Evolutionary conservation across 2,329 filamentous ascomycete genomes (phyloP).

Genomic region (Hymenoscyphus fructigenus): DNA sequence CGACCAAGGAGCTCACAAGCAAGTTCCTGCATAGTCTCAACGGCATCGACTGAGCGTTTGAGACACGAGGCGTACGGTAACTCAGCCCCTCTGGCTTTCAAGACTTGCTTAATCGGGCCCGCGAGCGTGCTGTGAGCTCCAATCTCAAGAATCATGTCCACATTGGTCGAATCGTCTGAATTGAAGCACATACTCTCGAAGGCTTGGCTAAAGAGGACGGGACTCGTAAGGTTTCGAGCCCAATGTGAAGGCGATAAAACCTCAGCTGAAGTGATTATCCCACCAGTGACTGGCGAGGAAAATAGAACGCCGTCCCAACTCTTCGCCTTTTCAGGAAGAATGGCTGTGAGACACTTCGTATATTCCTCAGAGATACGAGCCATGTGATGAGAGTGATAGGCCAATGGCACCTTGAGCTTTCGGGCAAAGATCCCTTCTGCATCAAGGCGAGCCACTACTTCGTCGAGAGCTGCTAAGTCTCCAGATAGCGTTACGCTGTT

Average conservation of each 20-base stretch:
- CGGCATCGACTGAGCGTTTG: conserved; percentile 13
- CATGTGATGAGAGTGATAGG: conserved; percentile 43
- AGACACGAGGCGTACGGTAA: conserved; percentile 22
- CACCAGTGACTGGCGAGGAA: neutral
- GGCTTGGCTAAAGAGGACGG: neutral
- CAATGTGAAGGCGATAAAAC: neutral
- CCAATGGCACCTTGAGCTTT: conserved; percentile 38
- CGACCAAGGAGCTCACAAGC: neutral
- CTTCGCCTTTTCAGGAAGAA: neutral
- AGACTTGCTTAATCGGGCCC: conserved; percentile 18
- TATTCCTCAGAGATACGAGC: neutral
- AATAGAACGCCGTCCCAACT: neutral
- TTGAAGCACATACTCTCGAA: neutral
- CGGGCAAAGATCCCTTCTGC: conserved; percentile 35
- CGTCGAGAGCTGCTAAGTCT: conserved; percentile 14
- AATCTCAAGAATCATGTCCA: conserved; percentile 20
- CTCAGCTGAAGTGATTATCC: neutral
- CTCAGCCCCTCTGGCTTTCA: conserved; percentile 15
- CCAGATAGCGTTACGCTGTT: conserved; percentile 25
- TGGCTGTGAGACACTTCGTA: neutral
- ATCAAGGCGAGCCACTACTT: conserved; percentile 11
- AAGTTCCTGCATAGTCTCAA: conserved; percentile 5
- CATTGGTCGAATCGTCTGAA: neutral
- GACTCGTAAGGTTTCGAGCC: neutral
- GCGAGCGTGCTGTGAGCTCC: conserved; percentile 20